These are phyloP conservation scores for Kluyveromyces nonfermentans DNA, from an alignment of 805 yeast genomes.

Conservation along the genomic window DNA sequence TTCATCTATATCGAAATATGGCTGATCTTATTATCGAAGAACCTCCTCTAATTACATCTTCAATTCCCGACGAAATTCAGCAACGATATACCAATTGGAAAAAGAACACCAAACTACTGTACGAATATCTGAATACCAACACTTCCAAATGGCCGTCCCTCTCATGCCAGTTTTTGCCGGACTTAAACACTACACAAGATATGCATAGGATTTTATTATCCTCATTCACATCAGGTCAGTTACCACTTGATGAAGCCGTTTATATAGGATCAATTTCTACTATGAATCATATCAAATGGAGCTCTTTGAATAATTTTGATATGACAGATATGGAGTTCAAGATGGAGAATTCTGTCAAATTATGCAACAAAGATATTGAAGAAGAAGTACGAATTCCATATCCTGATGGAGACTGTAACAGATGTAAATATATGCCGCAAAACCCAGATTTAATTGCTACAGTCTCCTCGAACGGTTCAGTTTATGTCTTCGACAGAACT, in stretches of 20 bases:
- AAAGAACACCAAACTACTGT: constrained; percentile 66
- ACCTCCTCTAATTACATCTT: not conserved
- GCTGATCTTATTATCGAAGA: constrained; percentile 1
- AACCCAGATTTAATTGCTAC: constrained; percentile 78
- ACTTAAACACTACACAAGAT: constrained; percentile 22
- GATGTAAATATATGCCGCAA: constrained; percentile 68
- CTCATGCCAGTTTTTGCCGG: constrained; percentile 61
- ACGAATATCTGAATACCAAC: constrained; percentile 62
- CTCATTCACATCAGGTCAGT: constrained; percentile 28
- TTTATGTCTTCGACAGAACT: constrained; percentile 70
- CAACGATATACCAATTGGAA: constrained; percentile 49
- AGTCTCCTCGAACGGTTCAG: constrained; percentile 54
- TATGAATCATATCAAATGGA: constrained; percentile 23
- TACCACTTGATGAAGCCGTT: constrained; percentile 28
- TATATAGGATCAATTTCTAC: constrained; percentile 25
- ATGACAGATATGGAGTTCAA: constrained; percentile 32
- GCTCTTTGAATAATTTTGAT: constrained; percentile 30
- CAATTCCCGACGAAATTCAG: constrained; percentile 20
- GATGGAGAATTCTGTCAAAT: constrained; percentile 23
- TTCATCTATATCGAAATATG: not conserved
- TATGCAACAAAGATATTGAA: constrained; percentile 21
- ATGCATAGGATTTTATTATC: constrained; percentile 24
- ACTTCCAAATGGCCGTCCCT: constrained; percentile 64
- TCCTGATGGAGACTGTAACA: constrained; percentile 53
- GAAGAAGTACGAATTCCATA: constrained; percentile 22